Evolutionary conservation across 2,329 filamentous ascomycete species (phyloP).

Genomic region (Cadophora sp.): DNA sequence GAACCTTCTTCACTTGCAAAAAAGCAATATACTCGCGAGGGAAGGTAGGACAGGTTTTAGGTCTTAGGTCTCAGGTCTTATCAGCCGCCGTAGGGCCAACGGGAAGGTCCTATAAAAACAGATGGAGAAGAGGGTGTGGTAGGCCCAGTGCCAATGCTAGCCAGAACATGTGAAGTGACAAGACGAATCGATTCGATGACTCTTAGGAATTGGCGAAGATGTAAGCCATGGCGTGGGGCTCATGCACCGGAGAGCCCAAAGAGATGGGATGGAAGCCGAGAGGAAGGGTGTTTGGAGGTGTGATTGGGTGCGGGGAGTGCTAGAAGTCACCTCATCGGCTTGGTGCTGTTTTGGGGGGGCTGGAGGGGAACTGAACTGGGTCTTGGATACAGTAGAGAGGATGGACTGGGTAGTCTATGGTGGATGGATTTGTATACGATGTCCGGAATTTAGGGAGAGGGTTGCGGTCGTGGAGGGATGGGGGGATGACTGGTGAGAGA

Average conservation of each 20-base stretch:
- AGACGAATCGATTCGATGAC: conserved; percentile 27
- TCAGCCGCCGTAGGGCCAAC: conserved; percentile 2
- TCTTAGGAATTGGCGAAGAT: conserved; percentile 27
- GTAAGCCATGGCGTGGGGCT: conserved; percentile 27
- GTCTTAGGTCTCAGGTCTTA: not conserved
- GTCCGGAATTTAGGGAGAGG: not conserved
- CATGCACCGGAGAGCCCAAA: conserved; percentile 19
- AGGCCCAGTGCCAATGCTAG: too few species aligned
- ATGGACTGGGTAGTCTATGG: not conserved
- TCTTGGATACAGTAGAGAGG: too few species aligned
- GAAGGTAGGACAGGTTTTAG: not conserved
- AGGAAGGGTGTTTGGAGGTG: conserved; percentile 14
- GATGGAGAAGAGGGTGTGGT: not conserved
- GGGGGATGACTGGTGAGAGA: not conserved
- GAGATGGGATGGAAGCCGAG: conserved; percentile 23
- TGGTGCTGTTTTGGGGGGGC: conserved; percentile 20
- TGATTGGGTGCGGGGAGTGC: not conserved
- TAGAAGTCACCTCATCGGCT: conserved; percentile 27
- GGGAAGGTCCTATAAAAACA: not conserved
- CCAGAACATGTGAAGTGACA: conserved; percentile 28
- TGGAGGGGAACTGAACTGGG: not conserved
- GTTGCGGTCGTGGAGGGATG: conserved; percentile 1
- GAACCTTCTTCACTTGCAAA: not conserved
- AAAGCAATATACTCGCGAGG: not conserved
- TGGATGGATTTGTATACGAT: not conserved